Base-by-base conservation (phyloP, 306 rosid species). In the Myrica gale region DNA sequence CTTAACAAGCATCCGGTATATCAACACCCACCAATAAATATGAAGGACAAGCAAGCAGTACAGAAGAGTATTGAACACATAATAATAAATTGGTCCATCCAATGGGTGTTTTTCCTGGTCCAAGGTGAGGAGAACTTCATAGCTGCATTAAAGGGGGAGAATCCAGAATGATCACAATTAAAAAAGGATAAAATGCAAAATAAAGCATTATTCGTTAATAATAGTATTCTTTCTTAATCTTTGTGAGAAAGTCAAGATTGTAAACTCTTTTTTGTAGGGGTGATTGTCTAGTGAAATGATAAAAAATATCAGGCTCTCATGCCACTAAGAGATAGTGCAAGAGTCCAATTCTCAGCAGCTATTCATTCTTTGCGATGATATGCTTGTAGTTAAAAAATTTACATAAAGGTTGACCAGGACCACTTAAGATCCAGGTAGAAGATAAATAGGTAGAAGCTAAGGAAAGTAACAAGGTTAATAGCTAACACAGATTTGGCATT, bases 1-100 rank as follows among this genome's bases (percentile, higher is more conserved):
- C 79, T 86, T 84, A 67, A 85, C 93, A 76, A 95, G 96, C 98
- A 95, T 95, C 68, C 97, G 90, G 74, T 73, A 93, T 60, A 95
- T 95, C 87, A 95, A 74, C 57, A 92, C 92, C 97, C 97, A 95
- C 98, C 98, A 95, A 82, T 90, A 95, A 75, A 92, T 84, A 76
- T 92, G 90, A 78, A 95, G 73, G 77, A 89, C 88, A 56, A 95
- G 90, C 81, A 92, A 86, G 90, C 89, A 87, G 76, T 68, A 85
- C 58, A 95, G 89, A 74, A 95, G 98, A 84, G 72, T 84, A 74
- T 95, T 95, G 89, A 95, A 95, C 65, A 92, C 74, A 76, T 92
- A 95, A 80, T 92, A 95, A 77, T 86, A 88, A 42, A 92, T 75
- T 51, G 97, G 89, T 79, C 98, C 98, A 44, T 76, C 84, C 70